Conservation (phyloP, 305 asterid species). For the Andrographis paniculata region DNA sequence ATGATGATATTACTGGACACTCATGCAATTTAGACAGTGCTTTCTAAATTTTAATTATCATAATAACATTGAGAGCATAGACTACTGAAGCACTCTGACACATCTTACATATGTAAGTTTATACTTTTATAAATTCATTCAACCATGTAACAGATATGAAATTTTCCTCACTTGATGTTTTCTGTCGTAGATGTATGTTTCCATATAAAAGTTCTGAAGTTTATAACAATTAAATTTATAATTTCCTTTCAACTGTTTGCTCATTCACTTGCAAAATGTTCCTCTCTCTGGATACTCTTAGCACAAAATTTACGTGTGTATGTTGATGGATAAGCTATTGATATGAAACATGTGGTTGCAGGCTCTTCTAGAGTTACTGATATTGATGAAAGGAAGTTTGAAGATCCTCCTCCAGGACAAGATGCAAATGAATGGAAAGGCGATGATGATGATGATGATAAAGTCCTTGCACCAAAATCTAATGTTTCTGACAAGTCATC, state of each 20-base stretch:
- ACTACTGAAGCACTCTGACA: too few relatives aligned
- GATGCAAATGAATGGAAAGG: slow-evolving; percentile 19
- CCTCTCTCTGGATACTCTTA: background rate
- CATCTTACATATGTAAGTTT: too few relatives aligned
- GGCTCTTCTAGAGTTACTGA: slow-evolving; percentile 21
- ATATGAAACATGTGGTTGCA: slow-evolving; percentile 18
- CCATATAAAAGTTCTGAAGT: background rate
- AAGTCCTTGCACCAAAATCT: slow-evolving; percentile 26
- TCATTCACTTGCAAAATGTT: background rate
- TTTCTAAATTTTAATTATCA: too few relatives aligned
- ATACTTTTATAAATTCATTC: too few relatives aligned
- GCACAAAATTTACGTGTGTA: background rate
- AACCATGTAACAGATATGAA: too few relatives aligned
- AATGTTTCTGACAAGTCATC: slow-evolving; percentile 15
- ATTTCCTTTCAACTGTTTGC: background rate
- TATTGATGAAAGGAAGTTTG: slow-evolving; percentile 18
- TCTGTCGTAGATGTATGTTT: too few relatives aligned
- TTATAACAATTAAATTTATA: background rate
- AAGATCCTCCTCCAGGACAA: slow-evolving; percentile 22
- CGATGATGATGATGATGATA: slow-evolving; percentile 19
- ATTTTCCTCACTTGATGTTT: too few relatives aligned
- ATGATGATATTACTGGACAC: too few relatives aligned
- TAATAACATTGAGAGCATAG: too few relatives aligned
- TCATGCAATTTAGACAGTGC: too few relatives aligned
- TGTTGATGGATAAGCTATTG: background rate